Evolutionary conservation across 441 rosid species (phyloP), one percentile per base, ranked within the genome.

Genomic region (Gossypium schwendimanii): DNA sequence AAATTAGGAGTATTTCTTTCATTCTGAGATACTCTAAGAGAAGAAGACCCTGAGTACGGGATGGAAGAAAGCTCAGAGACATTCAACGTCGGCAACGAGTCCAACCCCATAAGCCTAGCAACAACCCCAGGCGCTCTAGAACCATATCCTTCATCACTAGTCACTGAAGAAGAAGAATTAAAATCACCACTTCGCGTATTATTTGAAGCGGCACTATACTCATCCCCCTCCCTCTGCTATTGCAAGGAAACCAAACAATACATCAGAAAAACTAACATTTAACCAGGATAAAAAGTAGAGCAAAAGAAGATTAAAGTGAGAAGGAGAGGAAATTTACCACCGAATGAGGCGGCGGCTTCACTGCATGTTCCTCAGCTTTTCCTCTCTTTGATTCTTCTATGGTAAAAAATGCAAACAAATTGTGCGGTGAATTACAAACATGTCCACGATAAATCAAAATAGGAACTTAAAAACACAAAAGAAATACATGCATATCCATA

Each of bases 31-130:
- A 54, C 67, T 71, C 86, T 79, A 58, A 74, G 79, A 31, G 72
- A 80, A 68, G n/a, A 74, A 28, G 83, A 80, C 70, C 83, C 79
- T 15, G 63, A 71, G 71, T 66, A 80, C 3, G 84, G 81, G 60
- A 79, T 60, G 26, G 81, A 77, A 71, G 82, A 84, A 45, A 86
- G 76, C 76, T 85, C 86, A 0, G 66, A 69, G 75, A 65, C 76
- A 72, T 70, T 84, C 17, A 84, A 64, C 3, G 81, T 82, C 26
- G 99, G 99, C 77, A 95, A 78, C 10, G 90, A 85, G 80, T 95
- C 87, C 80, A 92, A 77, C 73, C 99, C 99, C 99, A 95, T 95
- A 52, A 95, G 96, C 78, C 92, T 89, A 45, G 98, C 99, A 70
- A 95, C 95, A 52, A 91, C 96, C 63, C 98, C 91, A 0, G 98